Percentiles rank a stretch among this genome's conserved stretches.
phyloP scores from a whole-genome alignment of 495 filamentous ascomycete genomes.

The Tetracladium marchalianum region DNA sequence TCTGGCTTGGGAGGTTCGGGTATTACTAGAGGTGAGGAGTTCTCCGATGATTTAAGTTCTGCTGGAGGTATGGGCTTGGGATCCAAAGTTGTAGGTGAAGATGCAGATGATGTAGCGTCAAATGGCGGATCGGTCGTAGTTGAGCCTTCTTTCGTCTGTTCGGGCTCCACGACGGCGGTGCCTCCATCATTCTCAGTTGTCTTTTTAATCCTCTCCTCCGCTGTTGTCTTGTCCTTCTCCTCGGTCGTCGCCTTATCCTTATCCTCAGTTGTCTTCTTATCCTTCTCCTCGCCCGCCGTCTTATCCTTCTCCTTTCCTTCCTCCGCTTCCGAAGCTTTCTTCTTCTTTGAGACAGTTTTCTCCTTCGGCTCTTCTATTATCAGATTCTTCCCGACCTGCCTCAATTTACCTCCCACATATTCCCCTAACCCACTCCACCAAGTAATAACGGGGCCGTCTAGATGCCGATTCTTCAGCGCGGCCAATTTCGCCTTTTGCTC shows the following conservation, averaged over 20 bases:
- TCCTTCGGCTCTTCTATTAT: constrained; percentile 46
- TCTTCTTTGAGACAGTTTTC: constrained; percentile 38
- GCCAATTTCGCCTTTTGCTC: constrained; percentile 72
- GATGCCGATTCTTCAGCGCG: constrained; percentile 71
- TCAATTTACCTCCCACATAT: constrained; percentile 65
- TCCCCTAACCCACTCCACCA: constrained; percentile 86
- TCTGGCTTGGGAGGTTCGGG: background rate
- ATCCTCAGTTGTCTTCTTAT: constrained; percentile 7
- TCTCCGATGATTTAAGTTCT: background rate
- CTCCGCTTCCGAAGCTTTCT: constrained; percentile 24
- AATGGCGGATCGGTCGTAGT: background rate
- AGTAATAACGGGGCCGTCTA: constrained; percentile 83
- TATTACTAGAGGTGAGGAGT: background rate
- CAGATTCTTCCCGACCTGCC: constrained; percentile 55
- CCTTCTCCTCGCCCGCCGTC: constrained; percentile 5
- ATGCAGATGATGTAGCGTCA: background rate
- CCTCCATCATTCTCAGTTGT: constrained; percentile 9
- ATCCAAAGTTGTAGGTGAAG: background rate
- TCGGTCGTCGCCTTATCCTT: constrained; percentile 8
- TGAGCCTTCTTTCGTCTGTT: background rate
- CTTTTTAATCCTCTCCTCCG: constrained; percentile 8
- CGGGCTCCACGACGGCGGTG: background rate
- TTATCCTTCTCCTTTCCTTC: constrained; percentile 7
- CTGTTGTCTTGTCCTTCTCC: constrained; percentile 7
- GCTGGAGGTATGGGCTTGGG: background rate